Evolutionary conservation across 2,329 filamentous ascomycete genomes (phyloP), one percentile per base, ranked within the genome.

Genomic region (Albifimbria verrucaria): DNA sequence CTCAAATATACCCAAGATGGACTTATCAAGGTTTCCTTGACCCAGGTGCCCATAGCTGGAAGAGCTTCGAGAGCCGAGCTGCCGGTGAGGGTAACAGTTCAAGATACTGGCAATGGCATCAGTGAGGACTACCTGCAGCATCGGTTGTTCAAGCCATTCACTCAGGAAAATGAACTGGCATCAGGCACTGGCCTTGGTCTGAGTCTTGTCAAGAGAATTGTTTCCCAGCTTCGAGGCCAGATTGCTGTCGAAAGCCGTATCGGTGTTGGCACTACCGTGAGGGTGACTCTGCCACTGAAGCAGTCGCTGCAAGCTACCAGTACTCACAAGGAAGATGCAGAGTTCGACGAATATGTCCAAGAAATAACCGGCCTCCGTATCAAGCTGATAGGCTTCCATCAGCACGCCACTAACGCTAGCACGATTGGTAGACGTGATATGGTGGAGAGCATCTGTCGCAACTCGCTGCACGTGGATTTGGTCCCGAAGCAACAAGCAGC

Each of bases 101-200:
- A 74, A 0, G 87, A 90, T 58, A 86, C 86, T 0, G 87, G 87
- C 1, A 77, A 77, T 44, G 87, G 87, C 2, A 90, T 90, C 28
- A 79, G 78, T 0, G 72, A 80, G 6, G 81, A 87, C 11, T 90
- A 83, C 57, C 68, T 88, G 11, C 73, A 78, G 20, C 77, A 81
- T 7, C 76, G 78, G 15, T 66, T 89, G 0, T 90, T 85, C 61
- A 81, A 78, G 0, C 82, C 85, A 0, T 89, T 89, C 55, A 68
- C 76, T 0, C 87, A 90, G 56, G 87, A 89, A 59, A 77, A 88
- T 47, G 68, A 73, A 0, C 65, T 89, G 1, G 74, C 79, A 0
- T 77, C 80, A 0, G 86, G 87, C 0, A 81, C 82, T 0, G 86
- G 86, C 0, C 71, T 90, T 0, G 87, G 87, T 0, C 67, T 90